Conservation (phyloP, 805 yeast genomes). For the Candida krabiensis region DNA sequence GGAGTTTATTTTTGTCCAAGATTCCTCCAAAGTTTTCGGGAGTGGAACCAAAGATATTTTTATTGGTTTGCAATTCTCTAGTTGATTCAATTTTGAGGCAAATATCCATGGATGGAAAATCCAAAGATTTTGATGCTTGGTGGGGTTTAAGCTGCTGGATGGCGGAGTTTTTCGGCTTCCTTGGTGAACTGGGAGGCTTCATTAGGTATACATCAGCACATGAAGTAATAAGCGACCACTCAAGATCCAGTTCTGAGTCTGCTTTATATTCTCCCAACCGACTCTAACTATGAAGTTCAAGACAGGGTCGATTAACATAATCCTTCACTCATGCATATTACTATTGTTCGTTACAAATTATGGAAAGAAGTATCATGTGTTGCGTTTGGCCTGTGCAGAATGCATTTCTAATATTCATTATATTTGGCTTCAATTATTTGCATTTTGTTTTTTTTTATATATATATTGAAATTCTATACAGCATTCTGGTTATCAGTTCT, state of each 20-base stretch:
- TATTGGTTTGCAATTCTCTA: constrained; percentile 52
- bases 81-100: constrained; percentile 63
- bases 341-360: too few relatives aligned
- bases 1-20: constrained; percentile 17
- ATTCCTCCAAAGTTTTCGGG: constrained; percentile 40
- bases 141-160: constrained; percentile 76
- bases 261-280: constrained; percentile 9
- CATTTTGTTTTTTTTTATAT: too few relatives aligned
- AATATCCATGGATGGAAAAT: constrained; percentile 54
- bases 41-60: constrained; percentile 55
- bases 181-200: constrained; percentile 62
- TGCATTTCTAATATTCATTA: too few relatives aligned
- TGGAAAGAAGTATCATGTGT: too few relatives aligned
- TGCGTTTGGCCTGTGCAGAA: too few relatives aligned
- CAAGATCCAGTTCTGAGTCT: constrained; percentile 16
- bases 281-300: constrained; percentile 1
- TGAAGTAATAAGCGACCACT: constrained; percentile 11
- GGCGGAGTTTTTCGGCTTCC: constrained; percentile 69
- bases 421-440: too few relatives aligned
- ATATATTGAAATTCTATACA: too few relatives aligned
- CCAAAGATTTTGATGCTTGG: constrained; percentile 66
- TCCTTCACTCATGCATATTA: too few relatives aligned
- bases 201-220: constrained; percentile 32
- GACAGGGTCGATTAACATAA: background rate
- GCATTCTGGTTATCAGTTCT: too few relatives aligned